Evolutionary conservation across 768 basidiomycete genomes (phyloP).

Genomic region (Russula dissimulans): DNA sequence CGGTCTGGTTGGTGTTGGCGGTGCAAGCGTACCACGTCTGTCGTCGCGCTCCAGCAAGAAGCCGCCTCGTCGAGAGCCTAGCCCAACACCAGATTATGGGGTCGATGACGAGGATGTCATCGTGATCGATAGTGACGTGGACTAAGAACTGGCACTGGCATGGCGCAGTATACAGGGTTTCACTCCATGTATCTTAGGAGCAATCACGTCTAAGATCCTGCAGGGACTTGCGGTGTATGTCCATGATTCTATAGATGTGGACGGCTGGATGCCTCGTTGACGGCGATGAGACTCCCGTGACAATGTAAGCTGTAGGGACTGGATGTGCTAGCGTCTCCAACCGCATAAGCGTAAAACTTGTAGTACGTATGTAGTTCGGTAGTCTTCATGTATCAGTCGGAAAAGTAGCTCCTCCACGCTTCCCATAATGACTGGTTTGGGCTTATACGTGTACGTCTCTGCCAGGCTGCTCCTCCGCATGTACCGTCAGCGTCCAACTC

Average conservation of each 20-base stretch:
- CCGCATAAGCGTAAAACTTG: too few species aligned
- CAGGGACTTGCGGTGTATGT: not conserved
- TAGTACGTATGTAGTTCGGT: too few species aligned
- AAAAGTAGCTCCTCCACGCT: too few species aligned
- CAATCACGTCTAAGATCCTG: constrained; percentile 3
- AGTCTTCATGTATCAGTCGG: too few species aligned
- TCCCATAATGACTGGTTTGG: too few species aligned
- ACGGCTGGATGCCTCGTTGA: too few species aligned
- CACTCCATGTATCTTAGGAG: not conserved
- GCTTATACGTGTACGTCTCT: too few species aligned
- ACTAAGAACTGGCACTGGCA: not conserved
- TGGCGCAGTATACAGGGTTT: not conserved
- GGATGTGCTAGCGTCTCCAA: too few species aligned
- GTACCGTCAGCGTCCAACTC: too few species aligned
- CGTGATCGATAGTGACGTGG: constrained; percentile 67
- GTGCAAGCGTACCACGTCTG: constrained; percentile 40
- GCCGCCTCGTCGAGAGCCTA: constrained; percentile 28
- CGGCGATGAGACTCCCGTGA: too few species aligned
- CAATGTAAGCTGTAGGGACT: too few species aligned
- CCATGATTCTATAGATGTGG: not conserved
- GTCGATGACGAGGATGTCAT: constrained; percentile 82
- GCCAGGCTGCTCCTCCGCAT: too few species aligned
- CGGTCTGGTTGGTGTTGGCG: constrained; percentile 45
- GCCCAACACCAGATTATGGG: constrained; percentile 73
- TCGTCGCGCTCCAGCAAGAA: constrained; percentile 32